These are phyloP conservation scores for Phaeophleospora eucalypticola DNA, from an alignment of 2,329 filamentous ascomycete species.

Conservation along the genomic window DNA sequence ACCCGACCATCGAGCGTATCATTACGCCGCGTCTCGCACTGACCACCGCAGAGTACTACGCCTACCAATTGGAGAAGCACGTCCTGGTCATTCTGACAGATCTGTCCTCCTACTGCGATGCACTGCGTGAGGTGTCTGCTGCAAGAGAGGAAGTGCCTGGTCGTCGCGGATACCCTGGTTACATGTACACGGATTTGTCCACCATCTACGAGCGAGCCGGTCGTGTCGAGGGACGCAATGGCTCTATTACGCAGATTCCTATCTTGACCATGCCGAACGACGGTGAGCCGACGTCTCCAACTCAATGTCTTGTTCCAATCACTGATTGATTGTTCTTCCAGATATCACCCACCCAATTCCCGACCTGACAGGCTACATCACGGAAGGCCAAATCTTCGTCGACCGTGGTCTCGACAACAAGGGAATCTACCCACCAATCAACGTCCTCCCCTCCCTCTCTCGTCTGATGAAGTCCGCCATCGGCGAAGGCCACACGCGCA, in stretches of 20 bases:
- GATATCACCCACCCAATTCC: conserved; percentile 98
- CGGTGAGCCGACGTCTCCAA: conserved; percentile 43
- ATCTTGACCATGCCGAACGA: conserved; percentile 99
- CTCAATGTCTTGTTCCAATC: conserved; percentile 1
- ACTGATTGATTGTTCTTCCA: conserved; percentile 36
- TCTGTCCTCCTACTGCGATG: conserved; percentile 96
- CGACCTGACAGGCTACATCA: conserved; percentile 98
- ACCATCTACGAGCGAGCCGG: conserved; percentile 99
- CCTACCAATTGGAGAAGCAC: conserved; percentile 99
- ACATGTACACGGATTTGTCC: conserved; percentile 99
- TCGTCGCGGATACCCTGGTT: conserved; percentile 98
- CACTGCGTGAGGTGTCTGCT: conserved; percentile 95
- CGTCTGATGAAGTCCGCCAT: conserved; percentile 99
- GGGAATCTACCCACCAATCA: conserved; percentile 97
- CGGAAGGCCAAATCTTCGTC: conserved; percentile 96
- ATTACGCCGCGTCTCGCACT: conserved; percentile 97
- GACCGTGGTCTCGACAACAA: conserved; percentile 93
- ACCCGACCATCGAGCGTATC: conserved; percentile 99
- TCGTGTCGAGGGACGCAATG: conserved; percentile 93
- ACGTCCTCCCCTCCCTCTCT: conserved; percentile 93
- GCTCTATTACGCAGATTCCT: conserved; percentile 97
- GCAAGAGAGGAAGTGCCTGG: conserved; percentile 98
- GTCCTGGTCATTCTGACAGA: conserved; percentile 98
- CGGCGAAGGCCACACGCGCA: conserved; percentile 91
- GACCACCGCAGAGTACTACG: conserved; percentile 98